Conservation (phyloP, 129 eudicot species). For the Chrysanthemum makinoi region DNA sequence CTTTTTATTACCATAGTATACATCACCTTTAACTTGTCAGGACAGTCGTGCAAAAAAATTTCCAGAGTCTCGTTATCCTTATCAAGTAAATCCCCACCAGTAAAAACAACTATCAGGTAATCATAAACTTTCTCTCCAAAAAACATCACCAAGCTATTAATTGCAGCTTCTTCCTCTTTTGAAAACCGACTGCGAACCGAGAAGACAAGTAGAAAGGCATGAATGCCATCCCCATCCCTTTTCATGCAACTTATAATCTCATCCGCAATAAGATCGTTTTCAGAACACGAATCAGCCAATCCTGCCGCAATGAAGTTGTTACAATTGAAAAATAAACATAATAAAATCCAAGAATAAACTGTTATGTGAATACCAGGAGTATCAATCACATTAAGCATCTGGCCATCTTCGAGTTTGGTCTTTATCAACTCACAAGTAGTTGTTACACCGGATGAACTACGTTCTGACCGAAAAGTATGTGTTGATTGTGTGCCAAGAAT, state of each 20-base stretch:
- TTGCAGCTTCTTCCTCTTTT: slow-evolving; percentile 7
- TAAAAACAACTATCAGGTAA: slow-evolving; percentile 48
- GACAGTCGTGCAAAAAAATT: background rate
- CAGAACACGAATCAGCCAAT: background rate
- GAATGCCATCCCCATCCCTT: background rate
- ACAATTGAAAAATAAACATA: background rate
- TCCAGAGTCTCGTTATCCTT: background rate
- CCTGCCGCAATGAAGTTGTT: background rate
- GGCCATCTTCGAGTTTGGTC: background rate
- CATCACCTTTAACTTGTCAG: background rate
- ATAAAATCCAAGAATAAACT: background rate
- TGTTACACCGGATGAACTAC: background rate
- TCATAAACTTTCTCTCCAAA: background rate
- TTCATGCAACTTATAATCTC: background rate
- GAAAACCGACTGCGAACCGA: background rate
- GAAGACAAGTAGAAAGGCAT: background rate
- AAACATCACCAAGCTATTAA: background rate
- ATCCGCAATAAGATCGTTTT: background rate
- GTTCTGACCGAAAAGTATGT: slow-evolving; percentile 7
- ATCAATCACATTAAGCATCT: slow-evolving; percentile 10
- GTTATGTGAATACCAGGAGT: slow-evolving; percentile 12
- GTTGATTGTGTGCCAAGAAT: slow-evolving; percentile 38
- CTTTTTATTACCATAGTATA: background rate
- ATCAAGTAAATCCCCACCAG: slow-evolving; percentile 66
- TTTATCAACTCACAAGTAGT: background rate